phyloP scores from a whole-genome alignment of 179 eudicot species.

The Camellia oleifera region DNA sequence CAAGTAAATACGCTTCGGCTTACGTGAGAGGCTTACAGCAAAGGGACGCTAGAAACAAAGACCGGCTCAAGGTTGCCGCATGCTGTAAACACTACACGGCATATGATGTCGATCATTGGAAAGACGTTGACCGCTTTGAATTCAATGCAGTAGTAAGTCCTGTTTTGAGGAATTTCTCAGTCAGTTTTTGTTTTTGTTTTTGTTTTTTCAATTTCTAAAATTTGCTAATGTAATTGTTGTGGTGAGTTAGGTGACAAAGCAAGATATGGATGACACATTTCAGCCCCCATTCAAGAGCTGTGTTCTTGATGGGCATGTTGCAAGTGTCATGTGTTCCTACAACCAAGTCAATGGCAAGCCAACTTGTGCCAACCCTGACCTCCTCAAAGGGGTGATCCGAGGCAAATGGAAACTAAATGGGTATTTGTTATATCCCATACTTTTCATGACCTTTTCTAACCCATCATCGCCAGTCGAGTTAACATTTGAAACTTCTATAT shows the following conservation, averaged over 20 bases:
- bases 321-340: conserved; percentile 51
- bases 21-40: conserved; percentile 67
- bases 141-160: conserved; percentile 61
- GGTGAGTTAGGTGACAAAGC: conserved; percentile 31
- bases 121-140: conserved; percentile 50
- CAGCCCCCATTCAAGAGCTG: conserved; percentile 44
- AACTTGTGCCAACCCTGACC: conserved; percentile 33
- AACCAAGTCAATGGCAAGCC: conserved; percentile 42
- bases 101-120: conserved; percentile 75
- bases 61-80: conserved; percentile 72
- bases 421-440: conserved; percentile 10
- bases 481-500: not conserved
- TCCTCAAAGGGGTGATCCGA: conserved; percentile 26
- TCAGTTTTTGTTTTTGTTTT: not conserved
- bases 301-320: conserved; percentile 34
- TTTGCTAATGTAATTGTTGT: not conserved
- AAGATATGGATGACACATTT: conserved; percentile 44
- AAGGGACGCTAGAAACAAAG: conserved; percentile 42
- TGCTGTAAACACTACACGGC: conserved; percentile 91
- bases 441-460: not conserved
- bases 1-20: conserved; percentile 40
- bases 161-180: not conserved
- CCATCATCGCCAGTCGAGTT: not conserved
- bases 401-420: conserved; percentile 40
- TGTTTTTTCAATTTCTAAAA: not conserved